Percentiles rank a stretch among this genome's conserved stretches.
These are phyloP conservation scores for Ceriops tagal DNA, from an alignment of 345 rosid genomes.

Conservation along the genomic window DNA sequence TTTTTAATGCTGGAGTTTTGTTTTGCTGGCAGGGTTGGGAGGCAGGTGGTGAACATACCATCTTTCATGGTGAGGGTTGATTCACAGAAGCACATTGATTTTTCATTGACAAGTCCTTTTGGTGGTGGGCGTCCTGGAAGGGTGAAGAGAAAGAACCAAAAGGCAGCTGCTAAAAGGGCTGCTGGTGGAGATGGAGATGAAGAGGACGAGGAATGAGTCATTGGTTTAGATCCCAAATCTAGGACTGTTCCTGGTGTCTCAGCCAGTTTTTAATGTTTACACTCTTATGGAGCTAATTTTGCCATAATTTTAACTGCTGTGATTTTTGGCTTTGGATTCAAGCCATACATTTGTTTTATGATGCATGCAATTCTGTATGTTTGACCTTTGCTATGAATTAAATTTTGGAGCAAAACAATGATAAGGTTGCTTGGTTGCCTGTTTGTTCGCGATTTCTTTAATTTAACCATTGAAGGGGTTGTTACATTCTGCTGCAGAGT, in stretches of 20 bases:
- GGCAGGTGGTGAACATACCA: conserved; percentile 30
- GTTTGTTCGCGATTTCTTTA: neutral
- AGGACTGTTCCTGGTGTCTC: neutral
- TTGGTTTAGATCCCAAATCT: neutral
- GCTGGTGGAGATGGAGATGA: conserved; percentile 67
- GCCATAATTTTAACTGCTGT: neutral
- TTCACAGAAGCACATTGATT: conserved; percentile 29
- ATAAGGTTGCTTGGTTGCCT: neutral
- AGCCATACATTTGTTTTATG: neutral
- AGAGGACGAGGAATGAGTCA: conserved; percentile 42
- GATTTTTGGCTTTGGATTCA: neutral
- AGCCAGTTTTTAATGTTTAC: neutral
- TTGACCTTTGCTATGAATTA: neutral
- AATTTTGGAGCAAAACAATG: neutral
- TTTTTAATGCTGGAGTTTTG: neutral
- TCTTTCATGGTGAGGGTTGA: conserved; percentile 33
- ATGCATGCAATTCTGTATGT: neutral
- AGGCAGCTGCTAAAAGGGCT: conserved; percentile 64
- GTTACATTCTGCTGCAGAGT: no score
- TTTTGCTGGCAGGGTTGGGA: conserved; percentile 22
- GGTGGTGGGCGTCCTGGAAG: conserved; percentile 50
- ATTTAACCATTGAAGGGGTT: neutral
- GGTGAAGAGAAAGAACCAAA: conserved; percentile 65
- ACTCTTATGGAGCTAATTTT: neutral
- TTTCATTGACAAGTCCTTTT: conserved; percentile 25